phyloP scores from a whole-genome alignment of 768 basidiomycete species.

The Strobilomyces confusus region DNA sequence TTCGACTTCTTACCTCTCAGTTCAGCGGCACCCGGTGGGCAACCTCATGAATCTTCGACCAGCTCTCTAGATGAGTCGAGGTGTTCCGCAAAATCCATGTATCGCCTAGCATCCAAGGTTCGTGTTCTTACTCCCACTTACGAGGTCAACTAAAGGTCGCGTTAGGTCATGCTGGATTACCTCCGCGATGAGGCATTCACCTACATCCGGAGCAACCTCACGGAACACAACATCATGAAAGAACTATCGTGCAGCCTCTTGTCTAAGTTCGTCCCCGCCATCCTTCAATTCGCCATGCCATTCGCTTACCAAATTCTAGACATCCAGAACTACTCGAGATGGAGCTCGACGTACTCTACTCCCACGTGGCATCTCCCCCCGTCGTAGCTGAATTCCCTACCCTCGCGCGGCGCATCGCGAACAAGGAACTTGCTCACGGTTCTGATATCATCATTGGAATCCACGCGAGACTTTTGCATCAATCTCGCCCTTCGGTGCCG shows the following conservation, averaged over 20 bases:
- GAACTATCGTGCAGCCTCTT: conserved; percentile 20
- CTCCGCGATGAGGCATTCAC: no score
- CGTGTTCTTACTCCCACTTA: no score
- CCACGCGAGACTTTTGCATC: conserved; percentile 14
- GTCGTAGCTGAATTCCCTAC: conserved; percentile 12
- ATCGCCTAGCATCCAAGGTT: no score
- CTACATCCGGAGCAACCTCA: conserved; percentile 15
- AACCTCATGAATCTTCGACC: background rate
- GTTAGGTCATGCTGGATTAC: conserved; percentile 18
- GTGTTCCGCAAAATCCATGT: no score
- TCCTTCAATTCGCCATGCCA: no score
- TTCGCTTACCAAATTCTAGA: no score
- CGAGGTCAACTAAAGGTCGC: no score
- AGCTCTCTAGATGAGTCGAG: no score
- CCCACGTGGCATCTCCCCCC: conserved; percentile 8
- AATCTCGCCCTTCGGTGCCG: background rate
- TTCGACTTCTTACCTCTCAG: no score
- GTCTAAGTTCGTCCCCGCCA: conserved; percentile 11
- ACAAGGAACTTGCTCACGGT: conserved; percentile 20
- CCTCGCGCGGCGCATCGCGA: conserved; percentile 14
- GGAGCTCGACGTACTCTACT: no score
- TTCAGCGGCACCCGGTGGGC: conserved; percentile 21
- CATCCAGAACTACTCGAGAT: no score
- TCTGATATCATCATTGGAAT: conserved; percentile 22
- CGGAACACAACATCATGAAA: conserved; percentile 21